A percentile compares a stretch with the other conserved stretches of the same genome.
These are phyloP conservation scores for Aspergillus cejpii DNA, from an alignment of 2,329 filamentous ascomycete genomes.

Conservation along the genomic window DNA sequence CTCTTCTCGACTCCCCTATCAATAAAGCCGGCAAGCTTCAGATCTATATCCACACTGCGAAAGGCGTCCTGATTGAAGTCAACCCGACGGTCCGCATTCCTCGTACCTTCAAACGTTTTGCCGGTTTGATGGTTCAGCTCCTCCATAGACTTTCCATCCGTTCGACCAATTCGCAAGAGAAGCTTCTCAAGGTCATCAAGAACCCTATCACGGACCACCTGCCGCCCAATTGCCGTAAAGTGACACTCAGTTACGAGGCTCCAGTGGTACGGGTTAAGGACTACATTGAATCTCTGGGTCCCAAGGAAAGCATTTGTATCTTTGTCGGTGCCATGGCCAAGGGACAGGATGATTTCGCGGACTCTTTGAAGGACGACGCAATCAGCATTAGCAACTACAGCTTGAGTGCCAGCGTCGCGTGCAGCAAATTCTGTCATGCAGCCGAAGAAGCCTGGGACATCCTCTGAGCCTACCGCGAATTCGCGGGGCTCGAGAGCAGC, in stretches of 20 bases:
- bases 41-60: constrained; percentile 97
- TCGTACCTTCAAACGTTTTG: constrained; percentile 97
- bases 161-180: constrained; percentile 94
- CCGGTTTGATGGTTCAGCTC: constrained; percentile 96
- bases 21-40: constrained; percentile 97
- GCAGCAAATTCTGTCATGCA: constrained; percentile 99
- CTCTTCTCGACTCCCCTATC: constrained; percentile 92
- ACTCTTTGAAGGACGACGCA: constrained; percentile 89
- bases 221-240: constrained; percentile 93
- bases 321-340: constrained; percentile 99
- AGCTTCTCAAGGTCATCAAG: constrained; percentile 93
- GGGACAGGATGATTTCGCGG: constrained; percentile 90
- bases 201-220: constrained; percentile 97
- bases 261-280: constrained; percentile 80
- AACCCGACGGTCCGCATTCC: constrained; percentile 97
- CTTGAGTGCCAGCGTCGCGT: constrained; percentile 92
- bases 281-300: constrained; percentile 71
- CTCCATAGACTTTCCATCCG: constrained; percentile 93
- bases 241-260: constrained; percentile 91
- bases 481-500: constrained; percentile 5
- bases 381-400: constrained; percentile 99
- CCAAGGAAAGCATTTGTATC: constrained; percentile 91
- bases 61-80: constrained; percentile 94
- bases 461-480: constrained; percentile 51
- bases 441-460: constrained; percentile 96